Evolutionary conservation across 768 basidiomycete species (phyloP).

Genomic region (Panus rudis): DNA sequence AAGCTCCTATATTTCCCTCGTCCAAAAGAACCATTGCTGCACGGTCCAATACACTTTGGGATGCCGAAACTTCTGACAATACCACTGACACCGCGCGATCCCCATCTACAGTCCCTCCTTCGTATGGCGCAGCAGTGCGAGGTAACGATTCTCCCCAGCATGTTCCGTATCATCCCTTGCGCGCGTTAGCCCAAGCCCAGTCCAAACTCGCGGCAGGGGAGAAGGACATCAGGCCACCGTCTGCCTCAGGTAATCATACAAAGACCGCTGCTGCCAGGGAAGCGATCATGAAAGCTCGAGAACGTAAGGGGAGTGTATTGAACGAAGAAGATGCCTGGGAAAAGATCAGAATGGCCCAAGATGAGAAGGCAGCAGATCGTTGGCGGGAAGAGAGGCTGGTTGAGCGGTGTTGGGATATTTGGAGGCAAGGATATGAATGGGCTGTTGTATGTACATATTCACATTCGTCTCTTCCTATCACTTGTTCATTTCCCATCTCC

Average conservation of each 20-base stretch:
- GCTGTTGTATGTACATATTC: conserved; percentile 48
- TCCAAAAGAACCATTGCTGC: background rate
- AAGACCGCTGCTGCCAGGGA: conserved; percentile 4
- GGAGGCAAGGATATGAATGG: conserved; percentile 68
- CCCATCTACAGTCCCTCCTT: conserved; percentile 39
- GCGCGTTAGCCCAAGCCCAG: conserved; percentile 10
- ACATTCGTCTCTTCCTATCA: conserved; percentile 11
- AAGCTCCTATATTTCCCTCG: background rate
- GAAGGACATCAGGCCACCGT: background rate
- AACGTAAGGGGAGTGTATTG: conserved; percentile 42
- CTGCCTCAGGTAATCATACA: background rate
- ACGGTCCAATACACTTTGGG: conserved; percentile 22
- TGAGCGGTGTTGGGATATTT: conserved; percentile 69
- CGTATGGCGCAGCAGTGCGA: conserved; percentile 39
- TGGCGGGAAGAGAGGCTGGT: conserved; percentile 58
- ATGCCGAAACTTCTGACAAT: conserved; percentile 29
- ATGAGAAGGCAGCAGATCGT: conserved; percentile 64
- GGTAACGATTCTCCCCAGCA: conserved; percentile 11
- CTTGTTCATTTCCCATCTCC: too few relatives aligned
- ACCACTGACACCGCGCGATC: conserved; percentile 26
- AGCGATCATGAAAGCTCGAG: conserved; percentile 18
- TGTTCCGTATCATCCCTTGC: conserved; percentile 7
- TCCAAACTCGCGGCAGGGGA: conserved; percentile 3
- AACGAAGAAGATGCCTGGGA: conserved; percentile 76
- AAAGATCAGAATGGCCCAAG: conserved; percentile 61